phyloP scores from a whole-genome alignment of 345 rosid species.

The Geranium brycei region DNA sequence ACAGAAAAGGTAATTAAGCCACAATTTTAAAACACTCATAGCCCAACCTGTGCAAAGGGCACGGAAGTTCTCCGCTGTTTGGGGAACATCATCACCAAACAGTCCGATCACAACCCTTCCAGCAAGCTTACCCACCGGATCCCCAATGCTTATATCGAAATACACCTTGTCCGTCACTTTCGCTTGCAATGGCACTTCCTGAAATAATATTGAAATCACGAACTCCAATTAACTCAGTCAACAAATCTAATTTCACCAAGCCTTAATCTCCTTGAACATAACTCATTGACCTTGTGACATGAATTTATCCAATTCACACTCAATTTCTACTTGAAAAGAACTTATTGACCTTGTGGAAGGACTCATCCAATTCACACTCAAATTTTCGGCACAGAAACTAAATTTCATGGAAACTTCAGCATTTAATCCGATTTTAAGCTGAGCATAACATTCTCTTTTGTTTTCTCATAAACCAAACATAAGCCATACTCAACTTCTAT shows the following conservation, averaged over 20 bases:
- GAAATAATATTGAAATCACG: slow-evolving; percentile 1
- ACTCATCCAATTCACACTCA: too few relatives aligned
- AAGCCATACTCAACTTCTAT: too few relatives aligned
- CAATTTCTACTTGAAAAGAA: too few relatives aligned
- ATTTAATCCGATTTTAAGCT: too few relatives aligned
- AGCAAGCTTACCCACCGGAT: slow-evolving; percentile 74
- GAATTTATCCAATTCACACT: background rate
- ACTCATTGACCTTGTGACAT: background rate
- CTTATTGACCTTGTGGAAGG: too few relatives aligned
- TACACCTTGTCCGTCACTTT: slow-evolving; percentile 83
- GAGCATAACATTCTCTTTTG: too few relatives aligned
- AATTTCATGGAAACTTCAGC: too few relatives aligned
- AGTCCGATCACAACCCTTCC: slow-evolving; percentile 90
- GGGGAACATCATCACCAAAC: slow-evolving; percentile 91
- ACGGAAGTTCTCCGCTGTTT: slow-evolving; percentile 87
- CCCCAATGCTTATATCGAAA: slow-evolving; percentile 86
- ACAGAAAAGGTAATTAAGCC: background rate
- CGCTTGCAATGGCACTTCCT: slow-evolving; percentile 50
- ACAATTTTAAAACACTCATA: background rate
- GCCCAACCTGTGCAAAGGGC: slow-evolving; percentile 82
- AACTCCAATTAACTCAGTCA: background rate
- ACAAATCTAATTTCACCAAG: background rate
- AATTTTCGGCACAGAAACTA: too few relatives aligned
- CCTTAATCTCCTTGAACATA: background rate
- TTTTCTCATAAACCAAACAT: too few relatives aligned